These are phyloP conservation scores for Colletotrichum tropicale DNA, from an alignment of 2,329 filamentous ascomycete genomes.

Conservation along the genomic window DNA sequence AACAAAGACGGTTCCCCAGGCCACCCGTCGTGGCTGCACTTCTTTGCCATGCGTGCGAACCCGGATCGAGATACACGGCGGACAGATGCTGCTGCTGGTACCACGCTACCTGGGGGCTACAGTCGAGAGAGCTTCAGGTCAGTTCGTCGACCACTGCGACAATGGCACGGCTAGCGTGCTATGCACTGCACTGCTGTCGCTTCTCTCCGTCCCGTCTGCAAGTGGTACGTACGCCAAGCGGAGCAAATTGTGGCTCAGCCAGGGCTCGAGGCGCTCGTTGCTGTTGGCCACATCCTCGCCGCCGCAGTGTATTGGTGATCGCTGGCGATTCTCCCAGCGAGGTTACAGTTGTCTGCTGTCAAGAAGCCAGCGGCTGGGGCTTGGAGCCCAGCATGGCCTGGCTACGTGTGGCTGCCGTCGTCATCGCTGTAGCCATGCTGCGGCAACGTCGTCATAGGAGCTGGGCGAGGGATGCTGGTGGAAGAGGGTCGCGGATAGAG, in stretches of 20 bases:
- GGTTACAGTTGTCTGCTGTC: neutral
- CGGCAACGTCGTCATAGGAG: slow-evolving; percentile 2
- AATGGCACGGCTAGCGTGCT: neutral
- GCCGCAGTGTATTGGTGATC: neutral
- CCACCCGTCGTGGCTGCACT: slow-evolving; percentile 1
- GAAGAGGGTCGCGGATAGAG: neutral
- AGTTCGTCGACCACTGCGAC: neutral
- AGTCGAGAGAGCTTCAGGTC: neutral
- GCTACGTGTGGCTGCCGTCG: slow-evolving; percentile 11
- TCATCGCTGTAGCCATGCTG: slow-evolving; percentile 3
- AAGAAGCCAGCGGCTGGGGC: neutral
- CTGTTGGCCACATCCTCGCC: neutral
- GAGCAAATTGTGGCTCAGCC: slow-evolving; percentile 7
- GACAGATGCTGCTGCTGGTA: neutral
- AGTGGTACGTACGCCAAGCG: slow-evolving; percentile 10
- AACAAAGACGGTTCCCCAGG: slow-evolving; percentile 11
- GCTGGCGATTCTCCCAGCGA: neutral
- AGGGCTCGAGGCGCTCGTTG: neutral
- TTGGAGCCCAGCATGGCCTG: neutral
- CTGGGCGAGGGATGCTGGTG: neutral
- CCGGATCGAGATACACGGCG: slow-evolving; percentile 6
- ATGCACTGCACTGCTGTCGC: neutral
- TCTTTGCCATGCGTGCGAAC: slow-evolving; percentile 3
- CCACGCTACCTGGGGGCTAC: neutral
- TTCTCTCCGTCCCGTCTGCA: neutral